Percentiles rank a stretch among this genome's conserved stretches.
Conservation (phyloP, 805 yeast species). For the Starmerella floricola region DNA sequence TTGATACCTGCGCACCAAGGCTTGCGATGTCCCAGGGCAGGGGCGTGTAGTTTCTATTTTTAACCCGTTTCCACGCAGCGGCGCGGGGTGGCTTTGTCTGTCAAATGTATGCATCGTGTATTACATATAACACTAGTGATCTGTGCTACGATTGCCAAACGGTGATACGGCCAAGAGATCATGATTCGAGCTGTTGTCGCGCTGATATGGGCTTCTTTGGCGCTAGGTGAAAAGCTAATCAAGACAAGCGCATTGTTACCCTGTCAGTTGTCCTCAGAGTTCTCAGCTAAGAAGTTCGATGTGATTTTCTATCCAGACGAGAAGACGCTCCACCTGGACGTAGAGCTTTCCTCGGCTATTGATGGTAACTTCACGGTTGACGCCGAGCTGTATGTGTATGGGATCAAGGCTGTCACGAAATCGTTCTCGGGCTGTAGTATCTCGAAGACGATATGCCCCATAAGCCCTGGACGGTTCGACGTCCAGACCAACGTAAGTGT, state of each 20-base stretch:
- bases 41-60: too few species aligned
- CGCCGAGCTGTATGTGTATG: slow-evolving; percentile 63
- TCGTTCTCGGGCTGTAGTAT: slow-evolving; percentile 55
- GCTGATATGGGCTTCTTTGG: slow-evolving; percentile 8
- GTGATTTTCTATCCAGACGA: slow-evolving; percentile 61
- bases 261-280: slow-evolving; percentile 81
- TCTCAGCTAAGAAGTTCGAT: slow-evolving; percentile 73
- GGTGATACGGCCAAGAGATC: not conserved
- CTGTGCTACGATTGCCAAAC: too few species aligned
- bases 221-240: slow-evolving; percentile 27
- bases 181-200: not conserved
- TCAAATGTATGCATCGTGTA: too few species aligned
- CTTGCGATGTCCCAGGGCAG: too few species aligned
- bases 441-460: slow-evolving; percentile 58
- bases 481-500: slow-evolving; percentile 41
- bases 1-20: too few species aligned
- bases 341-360: slow-evolving; percentile 69
- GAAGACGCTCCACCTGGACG: slow-evolving; percentile 47
- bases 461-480: slow-evolving; percentile 76
- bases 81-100: not conserved
- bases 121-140: not conserved
- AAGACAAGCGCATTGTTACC: slow-evolving; percentile 62
- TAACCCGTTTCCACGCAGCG: not conserved
- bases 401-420: slow-evolving; percentile 48
- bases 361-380: slow-evolving; percentile 58